Evolutionary conservation across 495 filamentous ascomycete species (phyloP).

Genomic region (Tuber borchii): DNA sequence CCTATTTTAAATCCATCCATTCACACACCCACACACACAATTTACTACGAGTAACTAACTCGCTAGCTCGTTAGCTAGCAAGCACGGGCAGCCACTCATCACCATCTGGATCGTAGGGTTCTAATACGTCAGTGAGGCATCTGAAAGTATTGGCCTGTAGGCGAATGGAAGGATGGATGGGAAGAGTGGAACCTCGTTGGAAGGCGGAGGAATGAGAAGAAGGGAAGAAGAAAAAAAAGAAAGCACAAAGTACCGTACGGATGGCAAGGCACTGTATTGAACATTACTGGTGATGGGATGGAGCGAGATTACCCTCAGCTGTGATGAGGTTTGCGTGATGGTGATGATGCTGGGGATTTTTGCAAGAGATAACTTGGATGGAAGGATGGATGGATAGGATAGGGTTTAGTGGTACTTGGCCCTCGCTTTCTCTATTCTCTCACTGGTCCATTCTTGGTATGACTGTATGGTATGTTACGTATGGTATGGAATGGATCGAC

Average conservation of each 20-base stretch:
- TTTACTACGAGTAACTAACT: too few species aligned
- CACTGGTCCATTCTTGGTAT: neutral
- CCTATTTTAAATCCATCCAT: too few species aligned
- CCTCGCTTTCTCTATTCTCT: neutral
- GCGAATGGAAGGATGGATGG: neutral
- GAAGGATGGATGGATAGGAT: neutral
- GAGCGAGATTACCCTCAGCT: neutral
- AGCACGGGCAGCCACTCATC: neutral
- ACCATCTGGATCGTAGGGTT: neutral
- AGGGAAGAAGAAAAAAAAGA: neutral
- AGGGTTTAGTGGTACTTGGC: neutral
- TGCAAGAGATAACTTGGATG: neutral
- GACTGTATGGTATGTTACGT: neutral
- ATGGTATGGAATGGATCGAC: neutral
- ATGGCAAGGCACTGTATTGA: neutral
- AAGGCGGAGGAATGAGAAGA: neutral
- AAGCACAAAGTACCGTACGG: neutral
- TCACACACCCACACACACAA: neutral
- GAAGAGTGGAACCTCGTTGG: neutral
- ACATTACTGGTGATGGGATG: neutral
- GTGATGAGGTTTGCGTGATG: neutral
- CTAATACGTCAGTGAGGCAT: neutral
- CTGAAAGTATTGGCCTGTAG: neutral
- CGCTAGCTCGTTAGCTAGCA: too few species aligned
- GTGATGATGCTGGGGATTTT: neutral